phyloP scores from a whole-genome alignment of 208 protist species.

The Blastocrithidia nonstop region DNA sequence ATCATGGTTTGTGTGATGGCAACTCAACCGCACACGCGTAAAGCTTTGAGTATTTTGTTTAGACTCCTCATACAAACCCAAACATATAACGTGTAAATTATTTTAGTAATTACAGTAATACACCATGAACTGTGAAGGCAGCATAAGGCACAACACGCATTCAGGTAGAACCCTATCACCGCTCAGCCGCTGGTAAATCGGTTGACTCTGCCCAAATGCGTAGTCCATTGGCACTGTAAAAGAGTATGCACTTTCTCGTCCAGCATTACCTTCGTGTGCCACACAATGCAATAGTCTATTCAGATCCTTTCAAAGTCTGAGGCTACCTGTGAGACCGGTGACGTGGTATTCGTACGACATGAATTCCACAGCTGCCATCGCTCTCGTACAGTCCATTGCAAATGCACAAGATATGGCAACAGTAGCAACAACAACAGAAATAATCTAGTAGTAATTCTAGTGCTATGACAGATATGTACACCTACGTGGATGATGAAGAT shows the following conservation, averaged over 20 bases:
- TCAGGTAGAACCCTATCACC: constrained; percentile 42
- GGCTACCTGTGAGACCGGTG: constrained; percentile 71
- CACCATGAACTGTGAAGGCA: too few species aligned
- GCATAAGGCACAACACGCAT: too few species aligned
- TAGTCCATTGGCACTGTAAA: constrained; percentile 52
- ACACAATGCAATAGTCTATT: constrained; percentile 38
- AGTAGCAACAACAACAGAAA: constrained; percentile 5
- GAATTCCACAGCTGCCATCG: constrained; percentile 38
- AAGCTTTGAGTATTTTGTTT: too few species aligned
- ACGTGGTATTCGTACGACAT: constrained; percentile 63
- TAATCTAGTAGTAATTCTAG: neutral
- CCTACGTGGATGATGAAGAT: constrained; percentile 10
- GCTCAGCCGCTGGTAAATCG: constrained; percentile 44
- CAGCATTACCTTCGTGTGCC: constrained; percentile 63
- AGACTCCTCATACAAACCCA: too few species aligned
- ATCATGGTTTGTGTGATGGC: too few species aligned
- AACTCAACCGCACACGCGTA: too few species aligned
- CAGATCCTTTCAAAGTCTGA: constrained; percentile 57
- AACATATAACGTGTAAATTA: too few species aligned
- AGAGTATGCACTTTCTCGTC: constrained; percentile 76
- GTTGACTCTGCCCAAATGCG: constrained; percentile 31
- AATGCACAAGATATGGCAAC: neutral
- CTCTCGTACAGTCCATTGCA: constrained; percentile 9
- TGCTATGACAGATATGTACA: constrained; percentile 2
- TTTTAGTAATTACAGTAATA: too few species aligned